phyloP scores from a whole-genome alignment of 139 green algal genomes.

The Yamagishiella unicocca region DNA sequence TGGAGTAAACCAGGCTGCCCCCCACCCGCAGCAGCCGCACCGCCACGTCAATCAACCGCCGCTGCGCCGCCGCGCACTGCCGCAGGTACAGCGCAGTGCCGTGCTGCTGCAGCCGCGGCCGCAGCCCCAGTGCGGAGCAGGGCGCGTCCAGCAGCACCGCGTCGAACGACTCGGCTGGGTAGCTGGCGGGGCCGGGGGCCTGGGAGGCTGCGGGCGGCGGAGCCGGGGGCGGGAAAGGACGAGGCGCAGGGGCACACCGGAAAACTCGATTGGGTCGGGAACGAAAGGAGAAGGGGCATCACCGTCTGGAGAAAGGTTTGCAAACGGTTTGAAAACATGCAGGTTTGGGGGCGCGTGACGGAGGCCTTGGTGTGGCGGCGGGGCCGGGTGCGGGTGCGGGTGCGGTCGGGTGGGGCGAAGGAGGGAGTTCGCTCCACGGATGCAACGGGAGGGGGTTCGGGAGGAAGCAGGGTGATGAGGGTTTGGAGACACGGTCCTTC shows the following conservation, averaged over 20 bases:
- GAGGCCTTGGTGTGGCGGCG: no score
- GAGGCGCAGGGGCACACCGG: neutral
- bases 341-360: no score
- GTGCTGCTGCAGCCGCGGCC: slow-evolving; percentile 78
- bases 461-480: no score
- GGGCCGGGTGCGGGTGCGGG: no score
- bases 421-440: no score
- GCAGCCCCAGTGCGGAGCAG: slow-evolving; percentile 90
- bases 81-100: neutral
- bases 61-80: slow-evolving; percentile 78
- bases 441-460: no score
- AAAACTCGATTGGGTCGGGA: neutral
- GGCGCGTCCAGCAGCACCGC: slow-evolving; percentile 91
- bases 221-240: neutral
- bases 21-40: slow-evolving; percentile 84
- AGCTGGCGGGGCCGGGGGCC: slow-evolving; percentile 42
- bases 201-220: neutral
- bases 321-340: no score
- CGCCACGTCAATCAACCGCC: slow-evolving; percentile 78
- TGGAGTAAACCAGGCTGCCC: slow-evolving; percentile 91
- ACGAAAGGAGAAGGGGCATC: no score
- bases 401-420: no score
- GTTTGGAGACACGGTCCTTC: no score
- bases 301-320: no score
- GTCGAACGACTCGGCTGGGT: slow-evolving; percentile 84